These are phyloP conservation scores for Cardamine occulta DNA, from an alignment of 345 rosid genomes.

Conservation along the genomic window DNA sequence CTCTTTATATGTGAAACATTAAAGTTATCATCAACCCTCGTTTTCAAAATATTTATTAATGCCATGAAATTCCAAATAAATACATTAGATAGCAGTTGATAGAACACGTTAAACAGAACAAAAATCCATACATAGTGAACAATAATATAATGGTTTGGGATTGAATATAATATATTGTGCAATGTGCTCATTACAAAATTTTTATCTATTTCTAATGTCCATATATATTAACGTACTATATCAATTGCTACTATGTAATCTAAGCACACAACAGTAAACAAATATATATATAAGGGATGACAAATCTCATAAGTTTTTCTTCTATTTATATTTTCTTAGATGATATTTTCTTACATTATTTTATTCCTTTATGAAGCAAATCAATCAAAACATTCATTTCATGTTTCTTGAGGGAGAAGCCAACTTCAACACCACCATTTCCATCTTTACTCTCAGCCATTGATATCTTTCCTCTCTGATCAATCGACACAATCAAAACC, in stretches of 20 bases:
- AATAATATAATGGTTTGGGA: background rate
- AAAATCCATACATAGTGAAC: background rate
- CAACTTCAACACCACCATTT: background rate
- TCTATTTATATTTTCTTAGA: no score
- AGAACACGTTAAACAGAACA: background rate
- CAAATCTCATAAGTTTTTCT: no score
- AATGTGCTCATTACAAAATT: no score
- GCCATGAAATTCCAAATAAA: constrained; percentile 1
- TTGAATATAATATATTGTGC: background rate
- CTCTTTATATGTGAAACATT: constrained; percentile 54
- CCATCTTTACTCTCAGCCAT: background rate
- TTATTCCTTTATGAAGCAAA: background rate
- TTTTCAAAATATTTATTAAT: constrained; percentile 8
- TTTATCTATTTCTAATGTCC: no score
- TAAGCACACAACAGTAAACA: no score
- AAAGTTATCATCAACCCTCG: constrained; percentile 18
- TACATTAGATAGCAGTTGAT: background rate
- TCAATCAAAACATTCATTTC: constrained; percentile 3
- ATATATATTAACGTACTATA: no score
- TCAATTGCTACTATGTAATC: no score
- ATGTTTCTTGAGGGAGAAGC: background rate
- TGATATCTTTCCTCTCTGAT: background rate
- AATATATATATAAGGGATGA: no score
- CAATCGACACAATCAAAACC: background rate
- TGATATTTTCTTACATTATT: background rate